These are phyloP conservation scores for Gardenia jasminoides DNA, from an alignment of 257 asterid genomes.

Conservation along the genomic window DNA sequence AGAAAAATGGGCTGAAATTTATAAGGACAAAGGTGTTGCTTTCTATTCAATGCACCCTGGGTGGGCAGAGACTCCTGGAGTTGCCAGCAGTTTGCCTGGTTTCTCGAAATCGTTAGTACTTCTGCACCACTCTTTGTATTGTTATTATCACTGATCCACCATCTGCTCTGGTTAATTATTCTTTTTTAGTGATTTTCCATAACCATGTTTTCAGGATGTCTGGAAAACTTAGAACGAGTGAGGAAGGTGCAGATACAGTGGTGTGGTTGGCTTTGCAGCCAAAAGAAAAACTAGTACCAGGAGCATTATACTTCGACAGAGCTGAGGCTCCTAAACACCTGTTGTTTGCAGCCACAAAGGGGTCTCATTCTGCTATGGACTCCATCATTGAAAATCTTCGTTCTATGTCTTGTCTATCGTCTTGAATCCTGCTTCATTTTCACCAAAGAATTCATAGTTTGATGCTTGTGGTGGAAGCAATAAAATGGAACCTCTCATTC, in stretches of 20 bases:
- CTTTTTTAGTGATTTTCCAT: not conserved
- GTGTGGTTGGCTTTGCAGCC: conserved; percentile 88
- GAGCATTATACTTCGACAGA: conserved; percentile 76
- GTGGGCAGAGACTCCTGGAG: conserved; percentile 99
- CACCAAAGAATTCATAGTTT: not conserved
- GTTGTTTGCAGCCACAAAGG: conserved; percentile 58
- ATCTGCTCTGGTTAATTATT: not conserved
- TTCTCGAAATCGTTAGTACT: conserved; percentile 60
- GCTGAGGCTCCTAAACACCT: conserved; percentile 81
- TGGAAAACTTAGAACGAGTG: conserved; percentile 76
- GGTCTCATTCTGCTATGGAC: conserved; percentile 61
- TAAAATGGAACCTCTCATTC: no score
- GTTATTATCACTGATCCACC: not conserved
- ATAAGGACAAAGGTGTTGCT: conserved; percentile 62
- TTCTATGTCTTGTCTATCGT: conserved; percentile 34
- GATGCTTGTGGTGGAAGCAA: not conserved
- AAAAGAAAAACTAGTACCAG: conserved; percentile 65
- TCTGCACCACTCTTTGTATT: no score
- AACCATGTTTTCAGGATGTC: conserved; percentile 45
- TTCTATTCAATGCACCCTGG: conserved; percentile 99
- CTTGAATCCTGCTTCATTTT: not conserved
- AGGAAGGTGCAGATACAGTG: conserved; percentile 86
- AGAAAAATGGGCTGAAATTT: conserved; percentile 77
- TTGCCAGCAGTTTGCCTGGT: conserved; percentile 66
- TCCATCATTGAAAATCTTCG: conserved; percentile 47